Conservation (phyloP, 148 eudicot genomes). For the Beta vulgaris region DNA sequence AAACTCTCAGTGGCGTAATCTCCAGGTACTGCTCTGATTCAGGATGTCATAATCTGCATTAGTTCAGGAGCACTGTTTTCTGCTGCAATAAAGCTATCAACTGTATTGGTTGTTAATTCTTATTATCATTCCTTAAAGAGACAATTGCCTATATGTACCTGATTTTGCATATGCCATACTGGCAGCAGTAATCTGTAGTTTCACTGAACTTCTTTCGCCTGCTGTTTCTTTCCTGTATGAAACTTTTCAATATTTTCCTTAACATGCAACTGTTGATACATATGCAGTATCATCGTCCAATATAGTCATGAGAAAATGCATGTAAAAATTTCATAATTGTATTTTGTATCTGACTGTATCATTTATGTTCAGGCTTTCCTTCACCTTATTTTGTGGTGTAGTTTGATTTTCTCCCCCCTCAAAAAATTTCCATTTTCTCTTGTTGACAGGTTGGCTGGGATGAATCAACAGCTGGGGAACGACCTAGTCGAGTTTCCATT, state of each 20-base stretch:
- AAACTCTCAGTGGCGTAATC: slow-evolving; percentile 91
- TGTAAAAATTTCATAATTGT: no score
- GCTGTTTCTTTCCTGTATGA: neutral
- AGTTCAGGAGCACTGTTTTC: neutral
- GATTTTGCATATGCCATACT: neutral
- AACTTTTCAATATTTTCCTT: neutral
- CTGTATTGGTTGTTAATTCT: neutral
- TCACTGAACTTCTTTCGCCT: neutral
- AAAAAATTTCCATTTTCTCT: no score
- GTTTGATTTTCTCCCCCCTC: neutral
- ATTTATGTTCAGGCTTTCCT: neutral
- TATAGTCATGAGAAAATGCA: neutral
- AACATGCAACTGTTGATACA: neutral
- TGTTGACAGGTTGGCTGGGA: slow-evolving; percentile 94
- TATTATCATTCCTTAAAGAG: neutral
- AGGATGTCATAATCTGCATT: neutral
- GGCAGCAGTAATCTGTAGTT: neutral
- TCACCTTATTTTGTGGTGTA: neutral
- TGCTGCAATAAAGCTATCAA: neutral
- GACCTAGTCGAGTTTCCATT: slow-evolving; percentile 87
- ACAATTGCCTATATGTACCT: neutral
- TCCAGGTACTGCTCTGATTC: slow-evolving; percentile 55
- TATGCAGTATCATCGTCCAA: neutral
- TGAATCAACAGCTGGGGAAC: slow-evolving; percentile 96
- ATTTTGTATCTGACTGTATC: no score